Percentiles rank a stretch among this genome's conserved stretches.
Conservation (phyloP, 2,329 filamentous ascomycete genomes). For the Penicillium sp. region DNA sequence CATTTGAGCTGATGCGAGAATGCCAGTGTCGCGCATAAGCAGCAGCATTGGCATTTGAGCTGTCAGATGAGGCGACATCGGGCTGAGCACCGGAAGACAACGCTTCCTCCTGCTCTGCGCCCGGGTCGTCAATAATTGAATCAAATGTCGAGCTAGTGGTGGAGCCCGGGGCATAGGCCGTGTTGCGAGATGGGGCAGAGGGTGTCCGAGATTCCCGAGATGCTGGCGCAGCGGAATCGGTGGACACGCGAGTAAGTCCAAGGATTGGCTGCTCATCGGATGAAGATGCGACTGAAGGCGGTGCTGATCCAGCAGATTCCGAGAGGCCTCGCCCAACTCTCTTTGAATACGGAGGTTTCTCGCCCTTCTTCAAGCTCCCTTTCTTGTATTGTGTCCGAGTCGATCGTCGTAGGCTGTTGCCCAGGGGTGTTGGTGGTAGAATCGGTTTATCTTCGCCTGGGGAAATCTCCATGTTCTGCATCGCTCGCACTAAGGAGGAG, state of each 20-base stretch:
- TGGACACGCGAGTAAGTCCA: constrained; percentile 34
- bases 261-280: constrained; percentile 33
- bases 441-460: constrained; percentile 74
- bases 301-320: constrained; percentile 56
- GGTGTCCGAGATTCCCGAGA: constrained; percentile 44
- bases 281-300: constrained; percentile 27
- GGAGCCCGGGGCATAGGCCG: constrained; percentile 19
- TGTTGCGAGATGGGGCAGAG: constrained; percentile 29
- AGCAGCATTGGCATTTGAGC: constrained; percentile 26
- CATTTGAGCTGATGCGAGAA: constrained; percentile 53
- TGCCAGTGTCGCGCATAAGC: constrained; percentile 49
- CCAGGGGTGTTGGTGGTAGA: constrained; percentile 66
- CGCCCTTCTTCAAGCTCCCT: constrained; percentile 75
- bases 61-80: constrained; percentile 10
- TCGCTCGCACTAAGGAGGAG: constrained; percentile 47
- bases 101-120: constrained; percentile 16
- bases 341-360: constrained; percentile 69
- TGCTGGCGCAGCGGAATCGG: constrained; percentile 30
- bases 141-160: constrained; percentile 26
- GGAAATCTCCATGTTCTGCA: constrained; percentile 41
- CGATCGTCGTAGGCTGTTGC: constrained; percentile 77
- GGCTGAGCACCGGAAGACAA: constrained; percentile 15
- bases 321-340: constrained; percentile 57
- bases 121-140: constrained; percentile 27
- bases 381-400: constrained; percentile 88